A percentile compares a stretch with the other conserved stretches of the same genome.
Evolutionary conservation across 1,139 yeast species (phyloP).

Genomic region (Kodamaea sp.): DNA sequence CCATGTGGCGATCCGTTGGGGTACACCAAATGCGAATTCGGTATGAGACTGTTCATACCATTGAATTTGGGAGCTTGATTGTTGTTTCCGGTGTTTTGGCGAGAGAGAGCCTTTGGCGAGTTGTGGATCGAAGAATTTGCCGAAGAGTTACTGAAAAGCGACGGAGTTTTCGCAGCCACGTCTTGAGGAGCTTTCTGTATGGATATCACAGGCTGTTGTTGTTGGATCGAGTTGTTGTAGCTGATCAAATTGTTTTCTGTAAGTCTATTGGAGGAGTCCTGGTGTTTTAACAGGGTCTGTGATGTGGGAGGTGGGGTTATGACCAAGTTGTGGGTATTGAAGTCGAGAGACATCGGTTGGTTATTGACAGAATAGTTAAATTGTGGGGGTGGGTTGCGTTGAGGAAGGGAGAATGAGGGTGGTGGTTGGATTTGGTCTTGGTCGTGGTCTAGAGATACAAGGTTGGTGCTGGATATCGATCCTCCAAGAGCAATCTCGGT

Average conservation of each 20-base stretch:
- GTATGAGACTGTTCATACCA: slow-evolving; percentile 14
- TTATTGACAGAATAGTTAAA: slow-evolving; percentile 16
- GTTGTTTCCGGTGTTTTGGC: slow-evolving; percentile 12
- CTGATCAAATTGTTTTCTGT: slow-evolving; percentile 32
- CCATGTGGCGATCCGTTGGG: slow-evolving; percentile 12
- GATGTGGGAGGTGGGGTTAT: slow-evolving; percentile 16
- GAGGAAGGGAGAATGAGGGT: background rate
- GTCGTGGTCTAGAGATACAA: slow-evolving; percentile 15
- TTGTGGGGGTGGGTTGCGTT: slow-evolving; percentile 8
- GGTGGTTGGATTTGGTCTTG: slow-evolving; percentile 7
- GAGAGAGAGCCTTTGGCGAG: slow-evolving; percentile 19
- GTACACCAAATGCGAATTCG: slow-evolving; percentile 20
- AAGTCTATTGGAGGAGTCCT: slow-evolving; percentile 15
- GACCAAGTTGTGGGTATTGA: slow-evolving; percentile 3
- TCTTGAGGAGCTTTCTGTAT: slow-evolving; percentile 38
- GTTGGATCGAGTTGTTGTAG: slow-evolving; percentile 18
- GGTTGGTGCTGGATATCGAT: slow-evolving; percentile 41
- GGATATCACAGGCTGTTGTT: slow-evolving; percentile 23
- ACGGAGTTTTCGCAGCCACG: slow-evolving; percentile 42
- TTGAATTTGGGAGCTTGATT: slow-evolving; percentile 6
- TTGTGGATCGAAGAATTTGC: slow-evolving; percentile 32
- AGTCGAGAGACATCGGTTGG: slow-evolving; percentile 13
- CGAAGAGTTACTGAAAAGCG: slow-evolving; percentile 45
- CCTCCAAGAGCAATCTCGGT: slow-evolving; percentile 44
- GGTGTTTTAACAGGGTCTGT: slow-evolving; percentile 6